Conservation (phyloP, 1,139 yeast genomes). For the Magnusiomyces starmeri region DNA sequence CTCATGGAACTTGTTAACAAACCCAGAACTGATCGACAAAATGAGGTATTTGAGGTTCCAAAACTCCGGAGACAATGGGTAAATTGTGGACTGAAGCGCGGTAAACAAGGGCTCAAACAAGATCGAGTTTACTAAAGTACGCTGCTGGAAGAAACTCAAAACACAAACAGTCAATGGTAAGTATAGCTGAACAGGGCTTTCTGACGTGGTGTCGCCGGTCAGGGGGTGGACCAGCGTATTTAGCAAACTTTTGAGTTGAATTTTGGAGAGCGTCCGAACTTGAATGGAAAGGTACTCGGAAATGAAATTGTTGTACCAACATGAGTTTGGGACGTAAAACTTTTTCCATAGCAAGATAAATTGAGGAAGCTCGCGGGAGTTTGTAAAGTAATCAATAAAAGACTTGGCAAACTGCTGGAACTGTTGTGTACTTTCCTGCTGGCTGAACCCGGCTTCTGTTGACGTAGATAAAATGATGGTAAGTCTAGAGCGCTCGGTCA, state of each 20-base stretch:
- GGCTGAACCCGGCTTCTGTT: too few species aligned
- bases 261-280: slow-evolving; percentile 18
- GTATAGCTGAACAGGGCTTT: slow-evolving; percentile 11
- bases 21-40: slow-evolving; percentile 15
- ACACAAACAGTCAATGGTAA: slow-evolving; percentile 14
- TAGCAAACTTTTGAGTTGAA: slow-evolving; percentile 19
- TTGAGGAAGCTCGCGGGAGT: slow-evolving; percentile 15
- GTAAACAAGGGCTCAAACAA: slow-evolving; percentile 9
- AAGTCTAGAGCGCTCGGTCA: slow-evolving; percentile 10
- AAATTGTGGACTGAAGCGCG: slow-evolving; percentile 7
- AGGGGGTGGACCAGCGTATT: slow-evolving; percentile 10
- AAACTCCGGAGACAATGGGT: slow-evolving; percentile 6
- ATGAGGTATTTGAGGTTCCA: slow-evolving; percentile 19
- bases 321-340: slow-evolving; percentile 8
- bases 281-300: slow-evolving; percentile 16
- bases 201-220: neutral
- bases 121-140: slow-evolving; percentile 8
- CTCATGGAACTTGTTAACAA: slow-evolving; percentile 13
- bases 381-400: slow-evolving; percentile 15
- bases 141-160: slow-evolving; percentile 15
- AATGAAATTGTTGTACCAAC: slow-evolving; percentile 19
- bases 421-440: neutral
- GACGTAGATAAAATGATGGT: slow-evolving; percentile 8
- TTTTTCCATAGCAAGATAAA: slow-evolving; percentile 15
- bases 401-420: slow-evolving; percentile 13